These are phyloP conservation scores for Suillus ampliporus DNA, from an alignment of 768 basidiomycete genomes.

Conservation along the genomic window DNA sequence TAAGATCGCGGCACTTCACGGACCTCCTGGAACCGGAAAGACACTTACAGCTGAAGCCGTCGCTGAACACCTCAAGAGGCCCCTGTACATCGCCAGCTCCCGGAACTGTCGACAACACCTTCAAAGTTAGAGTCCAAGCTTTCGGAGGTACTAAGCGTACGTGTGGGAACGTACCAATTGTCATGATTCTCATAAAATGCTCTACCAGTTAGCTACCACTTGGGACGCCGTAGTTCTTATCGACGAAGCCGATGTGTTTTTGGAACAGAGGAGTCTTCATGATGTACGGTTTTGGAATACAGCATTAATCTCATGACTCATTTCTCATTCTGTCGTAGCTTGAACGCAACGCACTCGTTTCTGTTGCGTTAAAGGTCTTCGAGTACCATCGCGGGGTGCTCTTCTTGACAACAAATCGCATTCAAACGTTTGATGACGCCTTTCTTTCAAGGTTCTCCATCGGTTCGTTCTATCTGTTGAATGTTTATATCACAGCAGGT, in stretches of 20 bases:
- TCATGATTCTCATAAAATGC: conserved; percentile 31
- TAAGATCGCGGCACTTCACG: conserved; percentile 31
- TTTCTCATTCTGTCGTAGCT: conserved; percentile 28
- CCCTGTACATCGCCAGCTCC: conserved; percentile 59
- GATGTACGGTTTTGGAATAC: conserved; percentile 32
- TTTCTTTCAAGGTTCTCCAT: conserved; percentile 73
- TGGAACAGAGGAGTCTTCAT: conserved; percentile 32
- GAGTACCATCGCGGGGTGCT: conserved; percentile 66
- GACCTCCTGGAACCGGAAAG: conserved; percentile 45
- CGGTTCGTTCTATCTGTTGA: conserved; percentile 27
- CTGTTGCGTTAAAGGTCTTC: conserved; percentile 66
- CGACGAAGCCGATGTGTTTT: conserved; percentile 46
- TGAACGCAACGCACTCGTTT: conserved; percentile 73
- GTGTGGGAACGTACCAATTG: background rate
- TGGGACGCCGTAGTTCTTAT: conserved; percentile 66
- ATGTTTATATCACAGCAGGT: background rate
- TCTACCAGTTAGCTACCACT: conserved; percentile 59
- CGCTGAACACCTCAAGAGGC: conserved; percentile 57
- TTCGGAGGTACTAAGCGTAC: conserved; percentile 23
- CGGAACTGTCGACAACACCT: conserved; percentile 57
- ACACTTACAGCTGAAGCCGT: conserved; percentile 66
- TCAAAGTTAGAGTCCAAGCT: conserved; percentile 48
- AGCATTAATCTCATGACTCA: background rate
- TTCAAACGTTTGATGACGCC: conserved; percentile 58
- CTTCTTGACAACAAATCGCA: conserved; percentile 55